Base-by-base conservation (phyloP, 2,329 filamentous ascomycete genomes). In the Penicillium oxalicum region DNA sequence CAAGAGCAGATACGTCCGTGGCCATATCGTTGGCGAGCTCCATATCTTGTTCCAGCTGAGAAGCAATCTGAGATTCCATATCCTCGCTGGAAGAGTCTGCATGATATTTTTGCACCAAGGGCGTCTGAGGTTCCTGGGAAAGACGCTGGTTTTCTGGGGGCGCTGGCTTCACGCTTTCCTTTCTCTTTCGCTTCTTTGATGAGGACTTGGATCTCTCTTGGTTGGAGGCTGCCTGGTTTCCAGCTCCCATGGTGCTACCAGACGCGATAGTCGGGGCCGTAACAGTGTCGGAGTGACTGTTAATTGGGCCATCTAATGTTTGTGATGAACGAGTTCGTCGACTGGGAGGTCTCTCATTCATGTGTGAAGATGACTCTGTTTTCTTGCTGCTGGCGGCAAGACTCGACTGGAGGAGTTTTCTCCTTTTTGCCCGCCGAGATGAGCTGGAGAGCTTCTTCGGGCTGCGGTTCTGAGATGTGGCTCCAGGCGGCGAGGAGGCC, bases 11-110 rank as follows among this genome's bases (percentile, higher is more conserved):
- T 4, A 40, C 13, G 4, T 48, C 45, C 2, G 55, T 58, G 29
- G 61, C 50, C 27, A 60, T 47, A 53, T 70, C 66, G n/a, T 66
- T 62, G 6, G 68, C 67, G 25, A 66, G 54, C 38, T 69, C 69
- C 37, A 74, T 57, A 51, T 74, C 72, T 50, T 73, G 69, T 45
- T 69, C 70, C 5, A 75, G 59, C 51, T 75, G 72, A 18, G 72
- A 74, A 9, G 70, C 71, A 48, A 71, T 66, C 49, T 74, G 69
- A 9, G 66, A 63, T 40, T 75, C 71, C 50, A 71, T 61, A 28
- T 74, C 69, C 49, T 74, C 69, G 35, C 66, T 66, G 40, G 66
- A 69, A 18, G 62, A 66, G 47, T 70, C 64, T 5, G 59, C 54
- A 40, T 61, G 61, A 50, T 58, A 60, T 12, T 64, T 59, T 5